These are phyloP conservation scores for Endotrypanum monterogeii DNA, from an alignment of 208 protist species.

Conservation along the genomic window DNA sequence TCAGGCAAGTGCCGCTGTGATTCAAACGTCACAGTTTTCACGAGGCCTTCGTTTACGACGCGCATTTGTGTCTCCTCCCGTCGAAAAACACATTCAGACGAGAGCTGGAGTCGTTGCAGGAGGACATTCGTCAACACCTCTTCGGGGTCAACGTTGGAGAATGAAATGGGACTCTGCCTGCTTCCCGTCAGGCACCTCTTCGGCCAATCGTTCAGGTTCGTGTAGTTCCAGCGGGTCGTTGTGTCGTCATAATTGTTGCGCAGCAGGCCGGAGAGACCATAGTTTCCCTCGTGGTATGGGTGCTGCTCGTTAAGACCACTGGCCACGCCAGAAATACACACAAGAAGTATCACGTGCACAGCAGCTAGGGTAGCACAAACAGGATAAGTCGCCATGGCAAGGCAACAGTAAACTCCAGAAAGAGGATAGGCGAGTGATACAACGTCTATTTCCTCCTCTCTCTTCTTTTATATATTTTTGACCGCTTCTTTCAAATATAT, in stretches of 20 bases:
- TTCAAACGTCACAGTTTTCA: slow-evolving; percentile 51
- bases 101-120: slow-evolving; percentile 52
- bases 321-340: neutral
- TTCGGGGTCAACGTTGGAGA: slow-evolving; percentile 51
- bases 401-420: neutral
- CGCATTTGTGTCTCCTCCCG: slow-evolving; percentile 51
- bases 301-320: slow-evolving; percentile 8
- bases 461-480: no score
- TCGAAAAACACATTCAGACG: slow-evolving; percentile 52
- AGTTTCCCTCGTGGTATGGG: slow-evolving; percentile 55
- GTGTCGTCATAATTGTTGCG: slow-evolving; percentile 20
- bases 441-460: neutral
- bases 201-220: slow-evolving; percentile 51
- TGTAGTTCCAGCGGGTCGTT: slow-evolving; percentile 40
- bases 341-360: neutral
- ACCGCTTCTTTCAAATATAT: no score
- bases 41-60: slow-evolving; percentile 55
- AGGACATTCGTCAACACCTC: slow-evolving; percentile 36
- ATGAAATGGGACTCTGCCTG: slow-evolving; percentile 76
- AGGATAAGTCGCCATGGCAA: neutral
- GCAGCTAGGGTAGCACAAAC: neutral
- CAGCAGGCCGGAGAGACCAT: slow-evolving; percentile 47
- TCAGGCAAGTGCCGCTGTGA: slow-evolving; percentile 24
- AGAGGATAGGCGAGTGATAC: neutral
- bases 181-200: slow-evolving; percentile 46